Evolutionary conservation across 169 alveolate species (phyloP).

Genomic region (Plasmodium vivax): DNA sequence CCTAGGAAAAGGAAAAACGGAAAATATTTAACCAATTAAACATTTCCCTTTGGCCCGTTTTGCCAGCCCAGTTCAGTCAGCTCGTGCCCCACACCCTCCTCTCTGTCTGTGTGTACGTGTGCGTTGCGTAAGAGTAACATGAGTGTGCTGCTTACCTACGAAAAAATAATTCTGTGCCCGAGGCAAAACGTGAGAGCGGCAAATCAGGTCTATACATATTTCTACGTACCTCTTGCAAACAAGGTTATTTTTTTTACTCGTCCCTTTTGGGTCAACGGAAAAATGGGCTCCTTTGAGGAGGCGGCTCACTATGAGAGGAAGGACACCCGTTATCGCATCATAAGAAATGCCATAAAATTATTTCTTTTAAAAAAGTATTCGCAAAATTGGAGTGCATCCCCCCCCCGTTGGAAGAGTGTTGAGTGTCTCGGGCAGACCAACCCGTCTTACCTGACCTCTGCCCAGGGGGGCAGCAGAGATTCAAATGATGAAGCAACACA

Average conservation of each 20-base stretch:
- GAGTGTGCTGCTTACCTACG: not conserved
- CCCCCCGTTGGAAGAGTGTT: not conserved
- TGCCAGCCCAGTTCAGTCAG: not conserved
- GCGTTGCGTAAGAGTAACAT: not conserved
- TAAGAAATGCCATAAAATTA: not conserved
- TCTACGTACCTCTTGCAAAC: not conserved
- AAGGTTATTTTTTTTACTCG: not conserved
- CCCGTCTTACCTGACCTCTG: not conserved
- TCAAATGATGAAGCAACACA: not conserved
- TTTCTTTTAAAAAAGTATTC: not conserved
- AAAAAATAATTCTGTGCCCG: not conserved
- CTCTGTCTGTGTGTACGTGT: not conserved
- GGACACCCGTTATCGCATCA: not conserved
- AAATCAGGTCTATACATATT: not conserved
- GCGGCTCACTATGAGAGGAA: conserved; percentile 3
- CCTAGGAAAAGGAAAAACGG: not conserved
- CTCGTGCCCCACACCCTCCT: not conserved
- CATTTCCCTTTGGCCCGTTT: not conserved
- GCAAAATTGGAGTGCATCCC: not conserved
- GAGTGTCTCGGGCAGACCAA: not conserved
- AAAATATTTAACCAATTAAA: not conserved
- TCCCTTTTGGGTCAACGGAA: not conserved
- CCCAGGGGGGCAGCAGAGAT: not conserved
- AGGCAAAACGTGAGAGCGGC: not conserved
- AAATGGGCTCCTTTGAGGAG: not conserved